Base-by-base conservation (phyloP, 306 rosid species). In the Prunus mongolica region DNA sequence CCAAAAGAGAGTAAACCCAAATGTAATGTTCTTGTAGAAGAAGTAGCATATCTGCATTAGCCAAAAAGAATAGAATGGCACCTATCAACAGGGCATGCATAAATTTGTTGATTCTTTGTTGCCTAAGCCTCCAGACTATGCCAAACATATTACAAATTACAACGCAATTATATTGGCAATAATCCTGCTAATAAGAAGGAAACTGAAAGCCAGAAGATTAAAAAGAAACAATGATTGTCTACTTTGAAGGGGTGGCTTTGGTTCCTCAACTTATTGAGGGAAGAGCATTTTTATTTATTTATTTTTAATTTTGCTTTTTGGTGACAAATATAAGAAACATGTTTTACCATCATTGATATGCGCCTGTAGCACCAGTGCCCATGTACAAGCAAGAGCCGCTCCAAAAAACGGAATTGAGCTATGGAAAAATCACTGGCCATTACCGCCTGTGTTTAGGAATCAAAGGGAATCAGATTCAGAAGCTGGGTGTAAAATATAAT, bases 341-440 rank as follows among this genome's bases (percentile, higher is more conserved):
- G 69, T n/a, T 84, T 81, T 91, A 91, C 98, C 98, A 93, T 91
- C 98, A 91, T 85, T 56, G 97, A 83, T 80, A 91, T 93, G 79
- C 96, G 81, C 62, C 98, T 83, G 77, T 93, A 91, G 75, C 98
- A 93, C 98, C 98, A 91, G 69, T 93, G 97, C 60, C 98, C 98
- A 50, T 93, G 97, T 22, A 93, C 93, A 88, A 91, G 77, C 87
- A 93, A 87, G 76, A 93, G 83, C 11, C 92, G 93, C 84, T 93
- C 98, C 81, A 93, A 81, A 82, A 88, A 91, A 69, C 87, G 85
- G 67, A 93, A 93, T 73, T 93, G 96, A 70, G 90, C 93, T 65
- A 93, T 85, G 45, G 96, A 47, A 83, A 84, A 93, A 83, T 93
- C 98, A 86, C 98, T 89, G 50, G 98, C 97, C 98, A 93, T 93